A percentile compares a stretch with the other conserved stretches of the same genome.
These are phyloP conservation scores for Leptographium galeiforme DNA, from an alignment of 2,329 filamentous ascomycete genomes.

Conservation along the genomic window DNA sequence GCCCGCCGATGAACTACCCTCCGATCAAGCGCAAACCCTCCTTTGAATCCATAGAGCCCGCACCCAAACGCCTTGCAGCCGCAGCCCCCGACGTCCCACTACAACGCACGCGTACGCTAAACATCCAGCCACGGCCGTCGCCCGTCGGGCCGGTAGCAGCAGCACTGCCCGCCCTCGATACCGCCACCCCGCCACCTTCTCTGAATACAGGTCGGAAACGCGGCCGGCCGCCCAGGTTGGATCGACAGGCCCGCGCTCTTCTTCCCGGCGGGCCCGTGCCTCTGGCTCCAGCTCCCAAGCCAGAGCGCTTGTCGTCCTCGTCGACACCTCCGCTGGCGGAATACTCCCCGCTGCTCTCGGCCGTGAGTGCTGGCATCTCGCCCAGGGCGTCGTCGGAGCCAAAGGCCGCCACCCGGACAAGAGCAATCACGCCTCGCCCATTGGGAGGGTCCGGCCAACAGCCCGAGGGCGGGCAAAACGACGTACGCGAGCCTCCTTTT, in stretches of 20 bases:
- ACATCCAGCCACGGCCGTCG: constrained; percentile 19
- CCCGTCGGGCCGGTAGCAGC: constrained; percentile 14
- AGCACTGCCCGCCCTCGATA: background rate
- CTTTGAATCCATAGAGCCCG: constrained; percentile 17
- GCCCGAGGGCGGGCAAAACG: background rate
- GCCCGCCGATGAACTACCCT: constrained; percentile 3
- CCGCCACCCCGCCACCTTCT: background rate
- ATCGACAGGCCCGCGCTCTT: constrained; percentile 16
- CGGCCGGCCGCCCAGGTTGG: constrained; percentile 21
- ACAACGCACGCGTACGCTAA: constrained; percentile 10
- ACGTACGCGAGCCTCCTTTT: background rate
- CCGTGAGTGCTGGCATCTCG: background rate
- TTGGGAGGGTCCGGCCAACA: background rate
- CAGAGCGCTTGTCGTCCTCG: background rate
- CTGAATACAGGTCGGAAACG: constrained; percentile 14
- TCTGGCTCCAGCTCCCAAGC: constrained; percentile 7
- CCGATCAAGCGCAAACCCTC: constrained; percentile 18
- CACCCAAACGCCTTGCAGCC: constrained; percentile 18
- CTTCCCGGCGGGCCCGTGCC: background rate
- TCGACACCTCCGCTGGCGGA: background rate
- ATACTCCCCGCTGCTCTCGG: background rate
- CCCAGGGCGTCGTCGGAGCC: background rate
- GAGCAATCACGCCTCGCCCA: background rate
- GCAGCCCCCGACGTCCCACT: constrained; percentile 6
- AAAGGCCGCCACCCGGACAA: background rate